Percentiles rank a stretch among this genome's conserved stretches.
These are phyloP conservation scores for Rubroshorea leprosula DNA, from an alignment of 345 rosid genomes.

Conservation along the genomic window DNA sequence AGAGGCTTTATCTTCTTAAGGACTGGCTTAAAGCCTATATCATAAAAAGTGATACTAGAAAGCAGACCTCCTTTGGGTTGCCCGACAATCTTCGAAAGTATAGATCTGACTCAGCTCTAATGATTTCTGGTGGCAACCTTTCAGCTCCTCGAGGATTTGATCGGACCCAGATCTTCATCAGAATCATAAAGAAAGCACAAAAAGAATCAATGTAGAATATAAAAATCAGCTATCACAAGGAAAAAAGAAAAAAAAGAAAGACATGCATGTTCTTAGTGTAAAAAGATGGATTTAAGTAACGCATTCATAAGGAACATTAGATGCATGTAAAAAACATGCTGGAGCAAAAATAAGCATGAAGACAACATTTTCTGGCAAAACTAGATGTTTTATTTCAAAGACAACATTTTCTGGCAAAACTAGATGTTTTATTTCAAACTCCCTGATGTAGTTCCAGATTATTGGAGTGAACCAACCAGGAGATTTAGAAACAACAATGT, in stretches of 20 bases:
- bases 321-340: too few relatives aligned
- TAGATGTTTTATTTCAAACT: too few relatives aligned
- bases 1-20: neutral
- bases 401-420: too few relatives aligned
- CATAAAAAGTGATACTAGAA: neutral
- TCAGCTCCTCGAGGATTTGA: constrained; percentile 97
- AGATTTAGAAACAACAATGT: too few relatives aligned
- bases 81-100: constrained; percentile 88
- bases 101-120: constrained; percentile 79
- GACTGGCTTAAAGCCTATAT: neutral
- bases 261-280: neutral
- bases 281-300: too few relatives aligned
- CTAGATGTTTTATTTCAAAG: too few relatives aligned
- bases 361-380: too few relatives aligned
- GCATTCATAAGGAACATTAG: too few relatives aligned
- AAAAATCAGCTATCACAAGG: constrained; percentile 1
- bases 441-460: too few relatives aligned
- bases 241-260: constrained; percentile 2
- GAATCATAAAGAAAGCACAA: constrained; percentile 20
- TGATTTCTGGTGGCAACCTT: constrained; percentile 77
- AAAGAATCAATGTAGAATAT: constrained; percentile 2
- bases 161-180: constrained; percentile 83
- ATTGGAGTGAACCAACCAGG: too few relatives aligned
- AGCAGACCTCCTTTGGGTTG: constrained; percentile 73
- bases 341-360: too few relatives aligned